phyloP scores from a whole-genome alignment of 1,139 yeast genomes.

The Blastobotrys apis region DNA sequence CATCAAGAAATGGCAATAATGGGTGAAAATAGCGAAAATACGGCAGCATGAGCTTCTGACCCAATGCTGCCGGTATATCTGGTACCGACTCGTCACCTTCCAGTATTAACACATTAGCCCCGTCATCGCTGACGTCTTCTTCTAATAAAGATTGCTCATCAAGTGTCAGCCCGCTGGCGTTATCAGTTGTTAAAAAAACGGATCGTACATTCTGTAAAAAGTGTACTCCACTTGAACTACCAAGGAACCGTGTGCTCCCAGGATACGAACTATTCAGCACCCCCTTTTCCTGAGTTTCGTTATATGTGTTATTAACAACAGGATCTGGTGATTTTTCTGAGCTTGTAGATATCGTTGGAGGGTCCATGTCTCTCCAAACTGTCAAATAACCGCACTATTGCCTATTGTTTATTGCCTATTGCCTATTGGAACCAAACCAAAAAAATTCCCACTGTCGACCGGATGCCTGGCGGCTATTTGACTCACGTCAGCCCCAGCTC shows the following conservation, averaged over 20 bases:
- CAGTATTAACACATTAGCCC: too few relatives aligned
- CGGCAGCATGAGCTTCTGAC: slow-evolving; percentile 15
- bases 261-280: slow-evolving; percentile 12
- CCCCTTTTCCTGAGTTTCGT: slow-evolving; percentile 17
- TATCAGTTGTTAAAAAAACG: slow-evolving; percentile 12
- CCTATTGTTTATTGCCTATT: not conserved
- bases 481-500: too few relatives aligned
- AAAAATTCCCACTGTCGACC: too few relatives aligned
- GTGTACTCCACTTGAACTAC: slow-evolving; percentile 18
- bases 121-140: slow-evolving; percentile 6
- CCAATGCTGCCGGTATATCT: slow-evolving; percentile 1
- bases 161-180: slow-evolving; percentile 4
- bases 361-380: not conserved
- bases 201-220: slow-evolving; percentile 15
- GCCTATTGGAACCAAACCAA: too few relatives aligned
- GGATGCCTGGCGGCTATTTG: too few relatives aligned
- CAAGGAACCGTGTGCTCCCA: slow-evolving; percentile 16
- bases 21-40: slow-evolving; percentile 20
- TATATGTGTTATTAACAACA: not conserved
- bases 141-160: slow-evolving; percentile 14
- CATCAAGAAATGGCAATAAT: slow-evolving; percentile 18
- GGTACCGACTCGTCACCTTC: too few relatives aligned
- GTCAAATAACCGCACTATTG: too few relatives aligned
- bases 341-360: not conserved
- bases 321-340: not conserved